phyloP scores from a whole-genome alignment of 345 rosid species.

The Balakata baccata region DNA sequence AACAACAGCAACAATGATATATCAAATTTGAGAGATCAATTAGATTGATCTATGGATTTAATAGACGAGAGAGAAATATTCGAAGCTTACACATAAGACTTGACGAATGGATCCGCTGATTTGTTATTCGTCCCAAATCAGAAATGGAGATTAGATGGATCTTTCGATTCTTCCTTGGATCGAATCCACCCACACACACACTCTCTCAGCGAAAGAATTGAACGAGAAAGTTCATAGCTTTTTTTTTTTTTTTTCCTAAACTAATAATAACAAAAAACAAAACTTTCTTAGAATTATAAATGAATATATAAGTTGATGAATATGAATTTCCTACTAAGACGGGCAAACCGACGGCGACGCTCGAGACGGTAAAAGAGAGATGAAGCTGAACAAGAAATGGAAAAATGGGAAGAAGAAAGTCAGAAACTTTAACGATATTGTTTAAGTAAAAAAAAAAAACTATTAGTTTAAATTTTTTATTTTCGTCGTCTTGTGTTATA shows the following conservation, averaged over 20 bases:
- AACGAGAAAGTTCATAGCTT: not conserved
- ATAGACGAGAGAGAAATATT: not conserved
- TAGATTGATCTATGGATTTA: not conserved
- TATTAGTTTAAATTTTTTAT: not conserved
- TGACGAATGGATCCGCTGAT: slow-evolving; percentile 2
- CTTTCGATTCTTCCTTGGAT: not conserved
- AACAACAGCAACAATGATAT: not conserved
- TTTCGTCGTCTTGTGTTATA: not conserved
- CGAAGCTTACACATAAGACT: slow-evolving; percentile 6
- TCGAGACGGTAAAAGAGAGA: not conserved
- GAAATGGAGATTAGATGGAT: not conserved
- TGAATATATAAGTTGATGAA: not conserved
- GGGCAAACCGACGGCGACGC: slow-evolving; percentile 2
- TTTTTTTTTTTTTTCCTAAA: not conserved
- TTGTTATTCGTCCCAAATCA: slow-evolving; percentile 12
- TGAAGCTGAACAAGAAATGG: not conserved
- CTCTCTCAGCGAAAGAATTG: not conserved
- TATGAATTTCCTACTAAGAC: not conserved
- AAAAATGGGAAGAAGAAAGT: not conserved
- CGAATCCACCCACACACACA: not conserved
- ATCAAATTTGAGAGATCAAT: not conserved
- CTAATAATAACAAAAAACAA: too few relatives aligned
- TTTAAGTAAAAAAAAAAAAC: too few relatives aligned
- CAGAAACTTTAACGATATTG: too few relatives aligned
- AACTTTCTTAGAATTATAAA: too few relatives aligned